phyloP scores from a whole-genome alignment of 768 basidiomycete genomes.

The Mycena rosella region DNA sequence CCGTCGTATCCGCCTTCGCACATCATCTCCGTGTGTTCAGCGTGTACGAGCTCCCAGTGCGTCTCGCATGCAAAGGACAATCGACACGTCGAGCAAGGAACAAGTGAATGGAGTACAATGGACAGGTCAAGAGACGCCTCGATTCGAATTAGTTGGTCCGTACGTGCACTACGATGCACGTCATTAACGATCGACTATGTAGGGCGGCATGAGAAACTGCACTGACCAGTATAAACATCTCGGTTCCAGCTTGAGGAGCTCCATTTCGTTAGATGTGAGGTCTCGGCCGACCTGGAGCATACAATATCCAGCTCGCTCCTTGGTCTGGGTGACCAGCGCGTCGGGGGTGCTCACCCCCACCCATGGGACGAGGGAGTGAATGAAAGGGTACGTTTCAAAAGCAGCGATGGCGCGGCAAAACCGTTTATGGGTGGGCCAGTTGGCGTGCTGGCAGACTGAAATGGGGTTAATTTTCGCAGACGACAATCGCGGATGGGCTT shows the following conservation, averaged over 20 bases:
- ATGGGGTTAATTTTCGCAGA: background rate
- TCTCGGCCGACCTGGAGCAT: background rate
- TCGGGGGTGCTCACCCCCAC: background rate
- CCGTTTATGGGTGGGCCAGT: background rate
- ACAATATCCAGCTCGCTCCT: background rate
- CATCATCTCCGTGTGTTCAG: conserved; percentile 36
- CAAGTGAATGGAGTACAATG: background rate
- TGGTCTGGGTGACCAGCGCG: background rate
- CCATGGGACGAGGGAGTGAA: background rate
- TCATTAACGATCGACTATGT: too few relatives aligned
- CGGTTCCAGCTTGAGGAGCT: background rate
- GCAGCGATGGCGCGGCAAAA: background rate
- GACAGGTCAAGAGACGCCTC: too few relatives aligned
- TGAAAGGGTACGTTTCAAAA: background rate
- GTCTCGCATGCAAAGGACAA: conserved; percentile 47
- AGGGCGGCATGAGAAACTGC: background rate
- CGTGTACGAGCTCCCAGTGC: conserved; percentile 41
- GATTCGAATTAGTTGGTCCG: background rate
- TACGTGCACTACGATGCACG: background rate
- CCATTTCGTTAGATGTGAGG: background rate
- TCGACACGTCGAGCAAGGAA: conserved; percentile 44
- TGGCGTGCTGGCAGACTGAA: background rate
- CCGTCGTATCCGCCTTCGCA: conserved; percentile 40
- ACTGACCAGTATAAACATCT: background rate
- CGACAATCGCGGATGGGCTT: background rate